Evolutionary conservation across 495 filamentous ascomycete species (phyloP), one percentile per base, ranked within the genome.

Genomic region (Peziza echinospora): DNA sequence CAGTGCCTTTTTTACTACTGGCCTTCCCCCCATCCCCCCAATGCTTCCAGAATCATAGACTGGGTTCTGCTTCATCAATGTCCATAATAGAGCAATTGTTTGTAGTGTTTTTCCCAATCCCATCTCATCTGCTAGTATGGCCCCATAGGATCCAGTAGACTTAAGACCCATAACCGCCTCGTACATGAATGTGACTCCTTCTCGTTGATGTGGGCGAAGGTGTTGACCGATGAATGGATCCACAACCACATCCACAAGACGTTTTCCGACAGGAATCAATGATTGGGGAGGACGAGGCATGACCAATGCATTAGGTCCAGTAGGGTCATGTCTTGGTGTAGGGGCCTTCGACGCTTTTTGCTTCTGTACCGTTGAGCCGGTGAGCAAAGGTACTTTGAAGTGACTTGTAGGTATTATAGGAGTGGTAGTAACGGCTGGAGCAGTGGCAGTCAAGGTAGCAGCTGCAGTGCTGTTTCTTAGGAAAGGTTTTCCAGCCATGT

Each of bases 151-250:
- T 50, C 76, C 74, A 51, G 73, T 82, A 23, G 65, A 58, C 37
- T 77, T 66, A 69, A 83, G 71, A 9, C 81, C 81, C 81, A 87
- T 87, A 0, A 87, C 75, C 59, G 81, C 84, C 60, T 85, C 80
- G 53, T 87, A 87, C 30, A 87, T 60, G 53, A 87, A 87, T 49
- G 71, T 66, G 13, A 85, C 76, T 41, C 81, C 81, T 51, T 82
- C 77, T 3, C 79, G 71, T 60, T 87, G 81, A 60, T 87, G 82
- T 26, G 72, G 70, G 2, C 82, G 76, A 11, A 87, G 62, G 50
- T 76, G 69, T 50, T 73, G 72, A 0, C 61, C 55, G n/a, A 87
- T 60, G 23, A 80, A 59, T 9, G 81, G 81, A 62, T 87, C 81
- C 1, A 87, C 71, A 3, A 87, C 82, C 2, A 87, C 80, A 60